Conservation (phyloP, 2,329 filamentous ascomycete species). For the Talaromyces verruculosus region DNA sequence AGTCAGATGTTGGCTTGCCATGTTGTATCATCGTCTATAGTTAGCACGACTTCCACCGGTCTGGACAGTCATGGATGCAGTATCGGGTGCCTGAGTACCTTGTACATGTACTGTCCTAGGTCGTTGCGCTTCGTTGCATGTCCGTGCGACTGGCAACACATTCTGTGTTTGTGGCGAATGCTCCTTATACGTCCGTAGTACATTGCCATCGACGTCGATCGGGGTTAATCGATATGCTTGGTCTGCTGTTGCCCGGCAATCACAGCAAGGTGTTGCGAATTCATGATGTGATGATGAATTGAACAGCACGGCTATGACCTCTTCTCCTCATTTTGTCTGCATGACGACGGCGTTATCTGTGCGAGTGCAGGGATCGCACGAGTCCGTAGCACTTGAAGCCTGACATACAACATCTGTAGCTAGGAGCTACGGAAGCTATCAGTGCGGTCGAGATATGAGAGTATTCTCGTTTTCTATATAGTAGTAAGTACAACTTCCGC, state of each 20-base stretch:
- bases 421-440: too few relatives aligned
- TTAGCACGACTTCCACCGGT: background rate
- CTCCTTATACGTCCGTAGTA: background rate
- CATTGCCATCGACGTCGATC: background rate
- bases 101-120: background rate
- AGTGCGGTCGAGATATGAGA: background rate
- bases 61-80: background rate
- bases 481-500: background rate
- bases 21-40: background rate
- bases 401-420: background rate
- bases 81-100: background rate
- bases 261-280: background rate
- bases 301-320: background rate
- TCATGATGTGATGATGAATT: background rate
- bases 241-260: background rate
- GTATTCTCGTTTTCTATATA: background rate
- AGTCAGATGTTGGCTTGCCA: background rate
- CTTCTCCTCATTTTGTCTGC: conserved; percentile 1
- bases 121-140: background rate
- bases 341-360: background rate
- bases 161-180: conserved; percentile 3
- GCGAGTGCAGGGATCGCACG: background rate
- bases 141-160: background rate
- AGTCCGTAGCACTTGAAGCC: background rate
- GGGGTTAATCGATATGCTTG: background rate